Evolutionary conservation across 2,329 filamentous ascomycete genomes (phyloP).

Genomic region (Phyllosticta citriasiana): DNA sequence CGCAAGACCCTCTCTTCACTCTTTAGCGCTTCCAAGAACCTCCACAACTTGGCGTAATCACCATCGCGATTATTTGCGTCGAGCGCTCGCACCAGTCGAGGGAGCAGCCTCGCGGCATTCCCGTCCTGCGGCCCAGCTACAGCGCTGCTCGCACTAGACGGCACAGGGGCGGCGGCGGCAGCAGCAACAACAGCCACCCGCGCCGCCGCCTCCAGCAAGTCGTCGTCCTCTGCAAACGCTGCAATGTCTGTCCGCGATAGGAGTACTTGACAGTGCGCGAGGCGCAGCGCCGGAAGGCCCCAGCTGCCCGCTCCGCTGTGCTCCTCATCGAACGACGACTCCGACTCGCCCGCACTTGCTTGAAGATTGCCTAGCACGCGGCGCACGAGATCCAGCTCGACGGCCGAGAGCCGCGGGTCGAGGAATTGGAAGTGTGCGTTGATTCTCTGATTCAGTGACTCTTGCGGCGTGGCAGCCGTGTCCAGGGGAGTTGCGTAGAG

Average conservation of each 20-base stretch:
- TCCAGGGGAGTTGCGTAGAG: no score
- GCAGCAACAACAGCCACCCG: no score
- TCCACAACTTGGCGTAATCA: neutral
- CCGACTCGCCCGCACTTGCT: no score
- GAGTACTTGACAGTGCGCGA: neutral
- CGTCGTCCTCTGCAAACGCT: neutral
- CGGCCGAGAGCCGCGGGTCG: neutral
- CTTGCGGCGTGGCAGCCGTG: no score
- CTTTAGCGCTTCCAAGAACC: neutral
- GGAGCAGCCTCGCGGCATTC: neutral
- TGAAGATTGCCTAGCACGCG: neutral
- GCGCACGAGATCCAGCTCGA: neutral
- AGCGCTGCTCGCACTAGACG: no score
- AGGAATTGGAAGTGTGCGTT: no score
- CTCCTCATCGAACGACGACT: no score
- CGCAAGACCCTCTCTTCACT: neutral
- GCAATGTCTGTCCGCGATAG: neutral
- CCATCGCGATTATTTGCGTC: neutral
- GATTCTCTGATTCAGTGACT: no score
- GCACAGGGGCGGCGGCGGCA: no score
- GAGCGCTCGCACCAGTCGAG: neutral
- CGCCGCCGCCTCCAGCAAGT: neutral
- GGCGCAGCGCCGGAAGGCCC: neutral
- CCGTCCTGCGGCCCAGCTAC: neutral
- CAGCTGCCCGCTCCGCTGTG: neutral